Evolutionary conservation across 2,329 filamentous ascomycete species (phyloP), one percentile per base, ranked within the genome.

Genomic region (Ophiostoma triangulosporum): DNA sequence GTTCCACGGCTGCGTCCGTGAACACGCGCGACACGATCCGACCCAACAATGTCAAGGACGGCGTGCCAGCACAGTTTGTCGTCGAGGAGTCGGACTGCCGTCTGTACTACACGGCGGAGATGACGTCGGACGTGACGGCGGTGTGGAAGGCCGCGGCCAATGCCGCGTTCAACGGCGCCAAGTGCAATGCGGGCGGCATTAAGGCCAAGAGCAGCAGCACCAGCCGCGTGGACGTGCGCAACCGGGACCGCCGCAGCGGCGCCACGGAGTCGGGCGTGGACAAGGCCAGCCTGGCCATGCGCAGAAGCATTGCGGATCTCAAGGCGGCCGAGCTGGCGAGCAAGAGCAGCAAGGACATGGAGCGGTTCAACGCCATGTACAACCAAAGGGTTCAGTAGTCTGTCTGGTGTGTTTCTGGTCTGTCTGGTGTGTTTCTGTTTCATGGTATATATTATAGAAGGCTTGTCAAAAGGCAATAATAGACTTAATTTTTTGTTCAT

Each of bases 31-130:
- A 72, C 60, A 62, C 68, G 59, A 67, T 72, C 38, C 52, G 58
- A 54, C 59, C 59, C 5, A 60, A 62, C 14, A 63, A 71, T 57
- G 54, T 69, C 38, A 60, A 64, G 7, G 68, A 70, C 38, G 68
- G 68, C 17, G 59, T 66, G 3, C 74, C 74, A 4, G 64, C 74
- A 24, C 74, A 77, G 57, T 77, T 70, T 56, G 62, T 73, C 1
- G 69, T 70, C 54, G 72, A 76, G 61, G 63, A 70, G 14, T 67
- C 72, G 3, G 72, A 76, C 62, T 77, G 74, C 62, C 69, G 74
- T 8, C 70, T 77, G 20, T 76, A 70, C 65, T 76, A 72, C 65
- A 76, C 73, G 1, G 67, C 68, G 8, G 68, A 65, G 17, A 77
- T 76, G 69, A 62, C 71, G 45, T 66, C 64, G 8, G 70, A 76